A percentile compares a stretch with the other conserved stretches of the same genome.
phyloP scores from a whole-genome alignment of 805 yeast species.

The Wickerhamiella nectarea region DNA sequence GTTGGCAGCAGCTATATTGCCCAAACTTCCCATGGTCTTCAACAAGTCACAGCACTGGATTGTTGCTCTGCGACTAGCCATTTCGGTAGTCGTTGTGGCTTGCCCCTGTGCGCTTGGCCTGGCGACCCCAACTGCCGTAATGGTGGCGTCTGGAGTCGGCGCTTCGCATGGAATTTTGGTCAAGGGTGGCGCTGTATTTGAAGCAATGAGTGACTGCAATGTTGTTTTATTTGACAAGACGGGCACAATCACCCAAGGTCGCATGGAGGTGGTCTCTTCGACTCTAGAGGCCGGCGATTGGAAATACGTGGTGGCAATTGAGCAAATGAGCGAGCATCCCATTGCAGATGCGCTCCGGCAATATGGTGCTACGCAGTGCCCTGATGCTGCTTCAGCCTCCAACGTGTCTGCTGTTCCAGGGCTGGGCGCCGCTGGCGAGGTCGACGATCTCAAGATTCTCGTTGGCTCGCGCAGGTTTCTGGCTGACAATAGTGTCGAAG shows the following conservation, averaged over 20 bases:
- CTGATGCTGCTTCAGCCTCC: not conserved
- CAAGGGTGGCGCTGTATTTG: slow-evolving; percentile 86
- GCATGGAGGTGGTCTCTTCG: slow-evolving; percentile 37
- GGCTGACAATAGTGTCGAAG: slow-evolving; percentile 15
- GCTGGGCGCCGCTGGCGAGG: slow-evolving; percentile 25
- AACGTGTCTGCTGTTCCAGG: slow-evolving; percentile 24
- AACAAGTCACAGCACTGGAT: slow-evolving; percentile 43
- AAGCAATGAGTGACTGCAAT: slow-evolving; percentile 49
- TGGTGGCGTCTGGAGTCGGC: slow-evolving; percentile 98
- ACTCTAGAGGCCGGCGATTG: slow-evolving; percentile 30
- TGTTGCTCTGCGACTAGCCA: slow-evolving; percentile 63
- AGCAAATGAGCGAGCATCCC: slow-evolving; percentile 74
- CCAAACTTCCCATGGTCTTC: slow-evolving; percentile 38
- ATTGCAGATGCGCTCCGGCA: slow-evolving; percentile 55
- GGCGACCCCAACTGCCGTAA: slow-evolving; percentile 96
- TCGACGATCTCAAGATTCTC: slow-evolving; percentile 8
- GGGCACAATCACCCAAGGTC: slow-evolving; percentile 84
- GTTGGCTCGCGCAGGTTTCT: slow-evolving; percentile 26
- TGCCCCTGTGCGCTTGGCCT: slow-evolving; percentile 97
- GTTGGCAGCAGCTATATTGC: slow-evolving; percentile 27
- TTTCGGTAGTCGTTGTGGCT: slow-evolving; percentile 90
- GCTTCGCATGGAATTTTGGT: slow-evolving; percentile 80
- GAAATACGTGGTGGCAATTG: slow-evolving; percentile 45
- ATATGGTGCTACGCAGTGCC: not conserved
- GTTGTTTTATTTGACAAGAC: slow-evolving; percentile 84